These are phyloP conservation scores for Ceratocystis diversiconidia DNA, from an alignment of 2,329 filamentous ascomycete genomes.

Conservation along the genomic window DNA sequence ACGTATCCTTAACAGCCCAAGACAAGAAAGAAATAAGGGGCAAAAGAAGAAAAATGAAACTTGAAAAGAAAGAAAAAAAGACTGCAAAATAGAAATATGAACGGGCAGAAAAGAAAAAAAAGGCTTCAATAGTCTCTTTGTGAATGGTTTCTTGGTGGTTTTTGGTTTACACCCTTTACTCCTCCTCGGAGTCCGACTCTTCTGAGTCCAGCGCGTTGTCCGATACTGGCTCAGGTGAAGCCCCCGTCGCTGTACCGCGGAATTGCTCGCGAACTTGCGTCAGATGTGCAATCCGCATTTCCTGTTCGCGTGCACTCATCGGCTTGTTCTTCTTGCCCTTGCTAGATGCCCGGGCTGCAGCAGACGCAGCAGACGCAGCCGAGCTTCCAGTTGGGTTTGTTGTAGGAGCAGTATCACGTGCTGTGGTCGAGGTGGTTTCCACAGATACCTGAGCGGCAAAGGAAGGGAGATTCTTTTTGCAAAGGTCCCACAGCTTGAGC, in stretches of 20 bases:
- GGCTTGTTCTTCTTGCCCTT: constrained; percentile 62
- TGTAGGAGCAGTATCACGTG: constrained; percentile 20
- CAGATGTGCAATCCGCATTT: constrained; percentile 48
- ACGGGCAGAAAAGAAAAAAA: background rate
- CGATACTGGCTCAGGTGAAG: constrained; percentile 18
- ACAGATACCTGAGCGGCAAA: constrained; percentile 23
- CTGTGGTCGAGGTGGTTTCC: constrained; percentile 17
- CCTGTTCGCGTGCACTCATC: constrained; percentile 57
- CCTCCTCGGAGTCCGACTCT: constrained; percentile 35
- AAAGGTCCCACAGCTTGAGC: constrained; percentile 36
- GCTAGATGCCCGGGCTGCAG: constrained; percentile 26
- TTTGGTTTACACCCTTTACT: constrained; percentile 26
- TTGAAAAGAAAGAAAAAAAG: constrained; percentile 5
- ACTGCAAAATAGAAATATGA: constrained; percentile 1
- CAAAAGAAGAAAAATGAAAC: constrained; percentile 3
- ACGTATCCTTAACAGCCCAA: background rate
- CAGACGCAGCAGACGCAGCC: constrained; percentile 22
- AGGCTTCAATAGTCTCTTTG: background rate
- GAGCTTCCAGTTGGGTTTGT: constrained; percentile 17
- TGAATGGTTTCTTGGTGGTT: background rate
- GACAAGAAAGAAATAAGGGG: background rate
- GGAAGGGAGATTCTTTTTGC: constrained; percentile 30
- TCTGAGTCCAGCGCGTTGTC: constrained; percentile 22
- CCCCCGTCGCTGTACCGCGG: constrained; percentile 15
- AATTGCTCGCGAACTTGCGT: constrained; percentile 35